phyloP scores from a whole-genome alignment of 768 basidiomycete genomes.

The Clavaria fumosa region DNA sequence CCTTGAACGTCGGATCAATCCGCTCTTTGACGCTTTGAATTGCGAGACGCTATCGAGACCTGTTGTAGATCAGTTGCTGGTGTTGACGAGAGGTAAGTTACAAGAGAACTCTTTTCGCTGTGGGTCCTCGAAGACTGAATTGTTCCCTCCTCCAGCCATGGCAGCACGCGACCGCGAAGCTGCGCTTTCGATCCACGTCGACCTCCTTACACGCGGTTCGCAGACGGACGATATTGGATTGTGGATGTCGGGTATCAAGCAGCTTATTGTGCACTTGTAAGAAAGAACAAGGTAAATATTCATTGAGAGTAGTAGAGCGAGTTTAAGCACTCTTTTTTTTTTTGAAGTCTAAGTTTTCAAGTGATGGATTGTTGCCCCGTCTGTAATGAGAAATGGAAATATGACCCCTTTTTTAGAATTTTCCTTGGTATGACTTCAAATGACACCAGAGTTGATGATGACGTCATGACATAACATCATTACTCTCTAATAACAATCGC shows the following conservation, averaged over 20 bases:
- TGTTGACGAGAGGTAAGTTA: slow-evolving; percentile 56
- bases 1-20: slow-evolving; percentile 71
- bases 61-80: slow-evolving; percentile 56
- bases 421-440: no score
- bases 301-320: no score
- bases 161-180: slow-evolving; percentile 58
- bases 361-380: no score
- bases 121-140: slow-evolving; percentile 5
- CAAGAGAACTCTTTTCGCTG: neutral
- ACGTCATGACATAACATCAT: no score
- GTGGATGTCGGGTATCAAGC: slow-evolving; percentile 86
- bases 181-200: slow-evolving; percentile 74
- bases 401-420: no score
- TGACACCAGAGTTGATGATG: no score
- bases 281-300: no score
- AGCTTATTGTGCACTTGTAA: slow-evolving; percentile 66
- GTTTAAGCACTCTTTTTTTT: no score
- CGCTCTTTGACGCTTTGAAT: slow-evolving; percentile 84
- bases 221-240: slow-evolving; percentile 70
- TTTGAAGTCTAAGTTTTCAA: no score
- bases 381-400: no score
- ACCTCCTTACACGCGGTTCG: slow-evolving; percentile 65
- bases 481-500: no score
- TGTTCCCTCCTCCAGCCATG: slow-evolving; percentile 49
- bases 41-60: slow-evolving; percentile 62